A percentile compares a stretch with the other conserved stretches of the same genome.
Evolutionary conservation across 768 basidiomycete species (phyloP).

Genomic region (Coprinopsis sp.): DNA sequence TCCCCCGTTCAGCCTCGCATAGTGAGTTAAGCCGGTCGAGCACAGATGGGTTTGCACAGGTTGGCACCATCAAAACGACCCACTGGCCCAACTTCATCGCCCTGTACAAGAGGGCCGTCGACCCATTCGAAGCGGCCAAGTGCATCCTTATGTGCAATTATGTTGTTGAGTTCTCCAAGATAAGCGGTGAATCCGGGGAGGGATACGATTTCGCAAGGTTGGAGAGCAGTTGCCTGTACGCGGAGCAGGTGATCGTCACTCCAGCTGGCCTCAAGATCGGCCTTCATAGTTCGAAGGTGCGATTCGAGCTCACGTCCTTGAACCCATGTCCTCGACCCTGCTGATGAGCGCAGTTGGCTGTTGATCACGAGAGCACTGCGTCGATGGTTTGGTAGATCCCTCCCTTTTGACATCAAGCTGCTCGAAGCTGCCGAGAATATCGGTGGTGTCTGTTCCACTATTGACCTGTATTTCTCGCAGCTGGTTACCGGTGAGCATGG

Average conservation of each 20-base stretch:
- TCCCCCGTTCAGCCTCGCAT: slow-evolving; percentile 82
- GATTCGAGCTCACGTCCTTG: slow-evolving; percentile 11
- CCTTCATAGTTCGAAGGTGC: slow-evolving; percentile 2
- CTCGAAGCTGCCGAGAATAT: slow-evolving; percentile 94
- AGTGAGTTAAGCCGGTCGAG: slow-evolving; percentile 95
- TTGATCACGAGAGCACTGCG: slow-evolving; percentile 35
- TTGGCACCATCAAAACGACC: slow-evolving; percentile 93
- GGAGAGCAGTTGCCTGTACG: slow-evolving; percentile 10
- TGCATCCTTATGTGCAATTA: slow-evolving; percentile 14
- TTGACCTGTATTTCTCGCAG: slow-evolving; percentile 77
- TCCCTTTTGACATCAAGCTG: slow-evolving; percentile 66
- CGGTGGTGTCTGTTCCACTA: slow-evolving; percentile 85
- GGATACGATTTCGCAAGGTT: slow-evolving; percentile 1
- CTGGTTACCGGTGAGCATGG: slow-evolving; percentile 60
- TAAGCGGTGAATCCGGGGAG: not conserved
- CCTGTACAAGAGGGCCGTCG: slow-evolving; percentile 83
- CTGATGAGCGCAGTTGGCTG: slow-evolving; percentile 17
- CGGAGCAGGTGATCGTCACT: not conserved
- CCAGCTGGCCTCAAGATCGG: not conserved
- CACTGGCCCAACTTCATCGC: slow-evolving; percentile 87
- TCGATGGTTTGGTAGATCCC: slow-evolving; percentile 35
- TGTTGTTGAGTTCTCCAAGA: not conserved
- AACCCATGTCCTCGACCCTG: slow-evolving; percentile 8
- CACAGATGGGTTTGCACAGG: slow-evolving; percentile 89
- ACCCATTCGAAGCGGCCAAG: slow-evolving; percentile 85